These are phyloP conservation scores for Solanum arcanum DNA, from an alignment of 257 asterid species.

Conservation along the genomic window DNA sequence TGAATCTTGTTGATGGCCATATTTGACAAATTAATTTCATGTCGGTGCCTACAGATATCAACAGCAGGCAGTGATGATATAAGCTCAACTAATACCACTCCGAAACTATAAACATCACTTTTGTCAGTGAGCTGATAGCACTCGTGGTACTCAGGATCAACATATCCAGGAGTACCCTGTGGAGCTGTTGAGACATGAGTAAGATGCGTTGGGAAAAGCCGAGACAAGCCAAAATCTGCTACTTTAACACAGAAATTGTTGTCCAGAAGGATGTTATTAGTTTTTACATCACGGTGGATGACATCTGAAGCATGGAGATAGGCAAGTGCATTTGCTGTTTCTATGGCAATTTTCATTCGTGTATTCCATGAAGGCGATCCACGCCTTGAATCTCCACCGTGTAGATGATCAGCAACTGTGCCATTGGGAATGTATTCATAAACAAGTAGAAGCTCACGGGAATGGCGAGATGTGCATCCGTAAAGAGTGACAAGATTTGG, in stretches of 20 bases:
- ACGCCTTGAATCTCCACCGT: constrained; percentile 36
- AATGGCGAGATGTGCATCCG: constrained; percentile 63
- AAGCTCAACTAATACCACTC: constrained; percentile 66
- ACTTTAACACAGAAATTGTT: constrained; percentile 61
- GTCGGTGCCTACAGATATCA: constrained; percentile 53
- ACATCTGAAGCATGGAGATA: constrained; percentile 57
- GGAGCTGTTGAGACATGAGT: constrained; percentile 84
- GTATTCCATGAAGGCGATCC: constrained; percentile 45
- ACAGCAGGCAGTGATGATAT: constrained; percentile 71
- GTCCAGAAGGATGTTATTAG: constrained; percentile 65
- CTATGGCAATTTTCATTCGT: constrained; percentile 55
- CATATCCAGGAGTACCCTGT: constrained; percentile 89
- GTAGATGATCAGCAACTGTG: constrained; percentile 70
- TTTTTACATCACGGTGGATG: constrained; percentile 77
- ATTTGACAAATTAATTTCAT: constrained; percentile 56
- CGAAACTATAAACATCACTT: constrained; percentile 78
- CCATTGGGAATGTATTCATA: constrained; percentile 68
- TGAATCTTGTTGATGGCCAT: constrained; percentile 74
- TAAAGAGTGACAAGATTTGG: constrained; percentile 47
- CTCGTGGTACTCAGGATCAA: constrained; percentile 73
- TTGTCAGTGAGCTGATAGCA: constrained; percentile 68
- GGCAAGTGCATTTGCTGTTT: constrained; percentile 66
- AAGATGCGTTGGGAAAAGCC: constrained; percentile 47
- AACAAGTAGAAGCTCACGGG: constrained; percentile 55
- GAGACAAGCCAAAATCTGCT: constrained; percentile 74